A percentile compares a stretch with the other conserved stretches of the same genome.
phyloP scores from a whole-genome alignment of 805 yeast genomes.

The Kluyveromyces lactis region DNA sequence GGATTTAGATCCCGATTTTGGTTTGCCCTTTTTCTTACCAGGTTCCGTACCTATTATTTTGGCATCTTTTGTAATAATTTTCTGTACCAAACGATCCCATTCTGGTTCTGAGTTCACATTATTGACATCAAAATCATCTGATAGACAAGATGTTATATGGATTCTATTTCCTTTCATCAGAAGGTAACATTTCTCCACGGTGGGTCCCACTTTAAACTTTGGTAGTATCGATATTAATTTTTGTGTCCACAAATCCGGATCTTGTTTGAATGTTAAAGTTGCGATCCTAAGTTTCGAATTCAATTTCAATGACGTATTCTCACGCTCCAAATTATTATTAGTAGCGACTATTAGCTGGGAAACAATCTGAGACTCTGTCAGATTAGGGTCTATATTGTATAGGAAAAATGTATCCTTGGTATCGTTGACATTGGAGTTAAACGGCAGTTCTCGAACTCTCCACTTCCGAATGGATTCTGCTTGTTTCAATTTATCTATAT shows the following conservation, averaged over 20 bases:
- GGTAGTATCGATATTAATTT: constrained; percentile 26
- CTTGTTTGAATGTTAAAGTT: constrained; percentile 34
- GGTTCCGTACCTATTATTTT: background rate
- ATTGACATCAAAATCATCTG: background rate
- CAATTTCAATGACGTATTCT: constrained; percentile 43
- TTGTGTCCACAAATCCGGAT: constrained; percentile 14
- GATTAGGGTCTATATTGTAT: constrained; percentile 60
- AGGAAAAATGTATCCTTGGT: constrained; percentile 46
- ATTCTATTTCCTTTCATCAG: constrained; percentile 4
- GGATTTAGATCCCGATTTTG: no score
- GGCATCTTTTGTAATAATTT: background rate
- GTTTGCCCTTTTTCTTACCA: no score
- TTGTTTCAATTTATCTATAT: constrained; percentile 1
- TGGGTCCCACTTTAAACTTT: constrained; percentile 7
- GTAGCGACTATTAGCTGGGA: constrained; percentile 35
- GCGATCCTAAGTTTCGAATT: constrained; percentile 57
- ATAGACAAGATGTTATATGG: constrained; percentile 1
- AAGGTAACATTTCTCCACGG: constrained; percentile 22
- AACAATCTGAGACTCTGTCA: constrained; percentile 52
- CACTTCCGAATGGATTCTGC: background rate
- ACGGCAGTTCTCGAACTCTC: background rate
- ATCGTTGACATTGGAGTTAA: background rate
- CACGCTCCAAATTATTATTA: constrained; percentile 33
- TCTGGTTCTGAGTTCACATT: background rate
- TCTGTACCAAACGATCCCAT: background rate